Percentiles rank a stretch among this genome's conserved stretches.
These are phyloP conservation scores for Fusarium verrucosum DNA, from an alignment of 2,329 filamentous ascomycete genomes.

Conservation along the genomic window DNA sequence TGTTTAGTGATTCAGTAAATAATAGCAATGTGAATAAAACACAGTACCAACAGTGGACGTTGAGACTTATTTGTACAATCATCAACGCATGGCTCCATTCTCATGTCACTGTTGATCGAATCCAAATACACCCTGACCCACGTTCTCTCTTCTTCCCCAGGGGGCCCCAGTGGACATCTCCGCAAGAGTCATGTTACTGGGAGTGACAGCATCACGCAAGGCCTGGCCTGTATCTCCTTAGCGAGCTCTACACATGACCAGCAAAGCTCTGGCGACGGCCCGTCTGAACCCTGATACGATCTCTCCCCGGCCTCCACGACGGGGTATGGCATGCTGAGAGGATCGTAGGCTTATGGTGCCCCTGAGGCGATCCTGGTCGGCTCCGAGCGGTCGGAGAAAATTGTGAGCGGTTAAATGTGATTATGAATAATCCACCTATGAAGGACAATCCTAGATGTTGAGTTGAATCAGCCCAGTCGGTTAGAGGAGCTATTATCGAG, in stretches of 20 bases:
- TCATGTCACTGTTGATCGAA: conserved; percentile 5
- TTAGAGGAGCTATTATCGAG: neutral
- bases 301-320: neutral
- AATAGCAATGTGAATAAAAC: neutral
- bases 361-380: conserved; percentile 6
- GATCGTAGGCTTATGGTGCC: neutral
- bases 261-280: neutral
- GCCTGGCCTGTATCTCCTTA: neutral
- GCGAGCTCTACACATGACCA: conserved; percentile 10
- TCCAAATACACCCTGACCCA: conserved; percentile 10
- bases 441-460: neutral
- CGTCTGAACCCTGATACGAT: conserved; percentile 1
- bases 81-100: conserved; percentile 2
- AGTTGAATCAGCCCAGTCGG: neutral
- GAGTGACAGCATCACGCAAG: conserved; percentile 28
- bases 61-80: conserved; percentile 34
- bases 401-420: conserved; percentile 14
- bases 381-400: conserved; percentile 15
- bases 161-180: conserved; percentile 27
- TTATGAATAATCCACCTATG: conserved; percentile 8
- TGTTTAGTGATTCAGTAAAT: neutral
- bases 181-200: conserved; percentile 23
- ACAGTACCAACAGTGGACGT: neutral
- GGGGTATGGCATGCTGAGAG: neutral
- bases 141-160: conserved; percentile 22